phyloP scores from a whole-genome alignment of 2,329 filamentous ascomycete genomes.

The Ceratocystiopsis sp. region DNA sequence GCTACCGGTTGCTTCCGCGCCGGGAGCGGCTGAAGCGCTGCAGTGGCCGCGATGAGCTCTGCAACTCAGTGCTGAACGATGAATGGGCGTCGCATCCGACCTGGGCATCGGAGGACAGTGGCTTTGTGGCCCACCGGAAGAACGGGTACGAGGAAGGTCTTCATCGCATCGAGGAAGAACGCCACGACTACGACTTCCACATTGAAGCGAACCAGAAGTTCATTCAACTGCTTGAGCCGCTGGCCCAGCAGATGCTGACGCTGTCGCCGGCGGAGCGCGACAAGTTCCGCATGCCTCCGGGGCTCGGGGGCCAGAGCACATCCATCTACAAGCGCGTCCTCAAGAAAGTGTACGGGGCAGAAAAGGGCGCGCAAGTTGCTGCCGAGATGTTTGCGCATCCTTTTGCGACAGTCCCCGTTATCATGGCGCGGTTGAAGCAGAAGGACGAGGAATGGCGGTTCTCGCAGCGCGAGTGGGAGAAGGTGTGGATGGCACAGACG shows the following conservation, averaged over 20 bases:
- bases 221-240: slow-evolving; percentile 87
- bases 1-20: slow-evolving; percentile 82
- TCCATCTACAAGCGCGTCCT: slow-evolving; percentile 94
- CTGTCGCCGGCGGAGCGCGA: slow-evolving; percentile 58
- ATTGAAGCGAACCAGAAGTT: slow-evolving; percentile 92
- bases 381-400: slow-evolving; percentile 73
- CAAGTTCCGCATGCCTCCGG: slow-evolving; percentile 61
- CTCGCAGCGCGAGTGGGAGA: slow-evolving; percentile 90
- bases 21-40: slow-evolving; percentile 77
- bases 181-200: slow-evolving; percentile 96
- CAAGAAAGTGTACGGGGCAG: slow-evolving; percentile 88
- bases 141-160: slow-evolving; percentile 89
- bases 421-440: slow-evolving; percentile 79
- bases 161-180: slow-evolving; percentile 92
- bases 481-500: slow-evolving; percentile 94
- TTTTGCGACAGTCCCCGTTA: slow-evolving; percentile 72
- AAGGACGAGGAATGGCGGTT: slow-evolving; percentile 98
- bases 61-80: slow-evolving; percentile 83
- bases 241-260: slow-evolving; percentile 75
- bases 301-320: slow-evolving; percentile 81
- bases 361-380: slow-evolving; percentile 71
- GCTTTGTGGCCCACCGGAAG: slow-evolving; percentile 94
- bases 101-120: slow-evolving; percentile 95
- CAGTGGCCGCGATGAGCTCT: slow-evolving; percentile 87
- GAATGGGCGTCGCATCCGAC: slow-evolving; percentile 98